These are phyloP conservation scores for Acrasis kona DNA, from an alignment of 78 protist species.

Conservation along the genomic window DNA sequence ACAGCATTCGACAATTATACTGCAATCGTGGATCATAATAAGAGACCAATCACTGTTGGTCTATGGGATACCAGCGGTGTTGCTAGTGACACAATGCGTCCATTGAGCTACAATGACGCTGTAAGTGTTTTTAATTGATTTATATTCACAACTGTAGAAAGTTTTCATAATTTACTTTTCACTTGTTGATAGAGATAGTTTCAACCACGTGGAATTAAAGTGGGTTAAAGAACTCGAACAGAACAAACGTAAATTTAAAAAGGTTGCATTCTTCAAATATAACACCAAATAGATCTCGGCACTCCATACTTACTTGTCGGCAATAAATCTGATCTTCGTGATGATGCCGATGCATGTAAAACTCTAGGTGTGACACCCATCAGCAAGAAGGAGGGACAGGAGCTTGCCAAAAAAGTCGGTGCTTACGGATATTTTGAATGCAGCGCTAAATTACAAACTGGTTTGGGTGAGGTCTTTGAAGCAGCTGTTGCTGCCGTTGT, in stretches of 20 bases:
- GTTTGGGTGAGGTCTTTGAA: slow-evolving; percentile 44
- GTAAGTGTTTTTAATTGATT: not conserved
- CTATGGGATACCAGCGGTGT: not conserved
- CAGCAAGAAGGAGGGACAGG: slow-evolving; percentile 41
- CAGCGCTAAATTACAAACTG: slow-evolving; percentile 43
- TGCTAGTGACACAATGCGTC: not conserved
- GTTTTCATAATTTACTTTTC: not conserved
- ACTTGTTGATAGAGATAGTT: not conserved
- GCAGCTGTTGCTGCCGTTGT: slow-evolving; percentile 29
- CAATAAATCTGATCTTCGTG: slow-evolving; percentile 49
- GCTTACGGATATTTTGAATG: slow-evolving; percentile 41
- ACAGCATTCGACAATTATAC: not conserved
- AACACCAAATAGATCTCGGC: slow-evolving; percentile 40
- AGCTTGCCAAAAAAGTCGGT: slow-evolving; percentile 41
- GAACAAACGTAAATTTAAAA: not conserved
- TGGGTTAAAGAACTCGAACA: not conserved
- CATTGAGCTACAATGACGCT: not conserved
- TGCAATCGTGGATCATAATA: not conserved
- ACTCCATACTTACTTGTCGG: slow-evolving; percentile 49
- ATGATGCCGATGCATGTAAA: slow-evolving; percentile 49
- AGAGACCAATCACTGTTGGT: not conserved
- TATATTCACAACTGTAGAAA: not conserved
- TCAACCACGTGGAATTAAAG: not conserved
- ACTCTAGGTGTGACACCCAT: slow-evolving; percentile 39
- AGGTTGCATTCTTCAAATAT: slow-evolving; percentile 2